Base-by-base conservation (phyloP, 371 early-diverging fungal species). In the Apophysomyces ossiformis region DNA sequence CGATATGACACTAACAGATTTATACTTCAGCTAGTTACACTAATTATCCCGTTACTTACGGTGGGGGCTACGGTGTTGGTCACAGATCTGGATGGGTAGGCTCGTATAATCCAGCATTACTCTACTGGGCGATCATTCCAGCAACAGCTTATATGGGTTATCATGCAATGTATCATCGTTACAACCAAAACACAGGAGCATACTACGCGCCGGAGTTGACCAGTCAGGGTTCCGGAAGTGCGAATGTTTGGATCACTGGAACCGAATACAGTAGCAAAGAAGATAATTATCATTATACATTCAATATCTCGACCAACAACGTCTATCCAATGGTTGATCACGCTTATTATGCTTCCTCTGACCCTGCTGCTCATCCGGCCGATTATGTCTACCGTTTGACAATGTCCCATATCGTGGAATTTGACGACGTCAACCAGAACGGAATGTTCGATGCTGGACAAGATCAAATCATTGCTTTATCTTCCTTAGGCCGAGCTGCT, bases 201-300 rank as follows among this genome's bases (percentile, higher is more conserved):
- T 83, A 80, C 60, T 83, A 81, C 62, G 83, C 81, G n/a, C 83
- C 83, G 18, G 61, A 64, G 37, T n/a, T 80, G 2, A 69, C 63
- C 11, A 54, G 68, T n/a, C 61, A 63, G 43, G 73, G 72, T 3
- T 66, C 64, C 15, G 73, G 72, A 12, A 72, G 69, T 8, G 36
- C 64, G 1, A 68, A 77, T 44, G 70, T 76, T 4, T 37, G 78
- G 8, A 69, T 83, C 46, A 83, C 77, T 59, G 80, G 77, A 1
- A 78, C 83, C 11, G 76, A 71, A 12, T 67, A 77, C 39, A 73
- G 76, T 2, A 70, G 73, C 35, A 60, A 70, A 7, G 56, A 64
- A 41, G 64, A 72, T 46, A 80, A 80, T 58, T 83, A 75, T 36
- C 75, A 71, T 21, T 71, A 67, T 38, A 71, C 73, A 0, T 76